Percentiles rank a stretch among this genome's conserved stretches.
Conservation (phyloP, 495 filamentous ascomycete genomes). For the Alectoria sarmentosa region DNA sequence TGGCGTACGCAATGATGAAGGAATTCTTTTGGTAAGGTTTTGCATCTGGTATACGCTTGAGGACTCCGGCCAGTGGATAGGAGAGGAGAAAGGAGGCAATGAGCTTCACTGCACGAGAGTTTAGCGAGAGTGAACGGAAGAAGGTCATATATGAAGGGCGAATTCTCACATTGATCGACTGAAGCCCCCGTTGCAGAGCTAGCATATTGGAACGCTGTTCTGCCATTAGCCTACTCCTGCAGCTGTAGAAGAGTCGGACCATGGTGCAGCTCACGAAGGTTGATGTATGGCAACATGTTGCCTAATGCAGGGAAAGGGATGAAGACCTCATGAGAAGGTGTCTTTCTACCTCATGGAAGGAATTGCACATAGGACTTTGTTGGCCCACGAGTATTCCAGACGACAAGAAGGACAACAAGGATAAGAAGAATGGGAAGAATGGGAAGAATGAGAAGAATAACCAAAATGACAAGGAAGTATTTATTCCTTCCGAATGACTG, state of each 20-base stretch:
- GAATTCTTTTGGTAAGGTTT: conserved; percentile 82
- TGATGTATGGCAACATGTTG: conserved; percentile 80
- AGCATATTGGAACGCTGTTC: conserved; percentile 66
- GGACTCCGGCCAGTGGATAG: conserved; percentile 80
- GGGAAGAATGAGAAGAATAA: too few species aligned
- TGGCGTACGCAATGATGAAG: conserved; percentile 66
- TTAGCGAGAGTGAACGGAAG: conserved; percentile 11
- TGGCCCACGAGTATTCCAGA: background rate
- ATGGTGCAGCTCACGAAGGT: conserved; percentile 53
- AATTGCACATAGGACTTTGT: background rate
- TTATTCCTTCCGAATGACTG: too few species aligned
- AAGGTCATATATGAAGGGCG: background rate
- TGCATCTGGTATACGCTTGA: conserved; percentile 86
- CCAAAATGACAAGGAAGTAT: too few species aligned
- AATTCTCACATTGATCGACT: conserved; percentile 70
- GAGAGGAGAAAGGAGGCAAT: conserved; percentile 86
- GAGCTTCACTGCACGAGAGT: conserved; percentile 67
- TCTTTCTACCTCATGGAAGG: background rate
- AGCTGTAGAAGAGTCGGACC: conserved; percentile 2
- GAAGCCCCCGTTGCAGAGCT: conserved; percentile 63
- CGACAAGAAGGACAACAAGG: too few species aligned
- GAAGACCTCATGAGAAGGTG: background rate
- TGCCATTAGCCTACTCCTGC: conserved; percentile 28
- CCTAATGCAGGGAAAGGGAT: background rate
- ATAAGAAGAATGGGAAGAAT: too few species aligned